Conservation (phyloP, 2,329 filamentous ascomycete species). For the Fusarium sp. region DNA sequence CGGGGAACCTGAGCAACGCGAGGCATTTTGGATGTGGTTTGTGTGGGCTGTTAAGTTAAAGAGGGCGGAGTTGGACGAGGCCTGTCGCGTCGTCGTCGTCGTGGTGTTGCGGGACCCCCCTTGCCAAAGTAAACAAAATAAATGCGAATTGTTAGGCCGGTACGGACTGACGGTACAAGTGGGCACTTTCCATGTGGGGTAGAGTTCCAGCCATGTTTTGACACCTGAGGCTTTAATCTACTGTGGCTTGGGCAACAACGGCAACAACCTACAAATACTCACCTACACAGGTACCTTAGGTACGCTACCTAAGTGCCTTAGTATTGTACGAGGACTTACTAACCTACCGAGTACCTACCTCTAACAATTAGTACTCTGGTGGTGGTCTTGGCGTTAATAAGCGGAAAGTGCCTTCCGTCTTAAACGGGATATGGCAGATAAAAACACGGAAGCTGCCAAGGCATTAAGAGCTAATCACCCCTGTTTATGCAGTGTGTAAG, state of each 20-base stretch:
- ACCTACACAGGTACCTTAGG: not conserved
- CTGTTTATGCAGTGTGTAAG: conserved; percentile 11
- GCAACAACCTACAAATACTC: not conserved
- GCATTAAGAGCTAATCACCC: conserved; percentile 17
- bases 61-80: conserved; percentile 35
- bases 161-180: not conserved
- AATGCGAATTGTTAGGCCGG: conserved; percentile 20
- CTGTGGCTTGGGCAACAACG: conserved; percentile 12
- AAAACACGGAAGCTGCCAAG: conserved; percentile 15
- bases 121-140: conserved; percentile 49
- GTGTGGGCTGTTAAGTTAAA: conserved; percentile 31
- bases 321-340: too few relatives aligned
- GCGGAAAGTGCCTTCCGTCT: conserved; percentile 12
- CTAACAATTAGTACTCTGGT: not conserved
- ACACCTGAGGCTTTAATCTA: conserved; percentile 36
- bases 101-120: conserved; percentile 43
- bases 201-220: conserved; percentile 9
- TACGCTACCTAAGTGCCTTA: too few relatives aligned
- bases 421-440: conserved; percentile 26
- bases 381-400: not conserved
- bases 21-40: conserved; percentile 60
- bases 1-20: conserved; percentile 67
- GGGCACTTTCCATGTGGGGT: conserved; percentile 33
- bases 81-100: conserved; percentile 44
- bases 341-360: too few relatives aligned